Conservation (phyloP, 2,329 filamentous ascomycete genomes). For the Blumeriella jaapii region DNA sequence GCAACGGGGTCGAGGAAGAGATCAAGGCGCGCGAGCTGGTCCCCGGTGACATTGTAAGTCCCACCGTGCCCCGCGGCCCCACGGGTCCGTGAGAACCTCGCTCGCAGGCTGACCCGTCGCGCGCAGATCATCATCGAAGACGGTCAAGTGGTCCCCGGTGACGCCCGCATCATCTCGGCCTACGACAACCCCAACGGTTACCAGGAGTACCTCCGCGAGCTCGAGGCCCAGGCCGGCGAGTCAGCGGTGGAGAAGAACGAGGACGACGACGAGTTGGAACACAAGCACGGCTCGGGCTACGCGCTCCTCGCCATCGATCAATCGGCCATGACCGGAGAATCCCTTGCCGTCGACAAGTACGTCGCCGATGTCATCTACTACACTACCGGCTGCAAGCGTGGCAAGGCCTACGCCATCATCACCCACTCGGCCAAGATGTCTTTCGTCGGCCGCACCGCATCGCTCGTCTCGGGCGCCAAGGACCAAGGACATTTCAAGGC, state of each 20-base stretch:
- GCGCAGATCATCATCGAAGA: constrained; percentile 58
- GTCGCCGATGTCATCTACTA: constrained; percentile 69
- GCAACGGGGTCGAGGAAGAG: constrained; percentile 54
- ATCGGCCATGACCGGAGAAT: constrained; percentile 73
- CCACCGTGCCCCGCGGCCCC: neutral
- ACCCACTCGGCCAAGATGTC: constrained; percentile 57
- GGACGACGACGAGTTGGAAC: constrained; percentile 44
- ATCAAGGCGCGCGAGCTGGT: constrained; percentile 66
- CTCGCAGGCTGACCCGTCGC: neutral
- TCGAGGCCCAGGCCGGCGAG: constrained; percentile 47
- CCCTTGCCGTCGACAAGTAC: constrained; percentile 67
- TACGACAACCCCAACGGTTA: constrained; percentile 58
- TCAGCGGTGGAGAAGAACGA: constrained; percentile 43
- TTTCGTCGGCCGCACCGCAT: constrained; percentile 67
- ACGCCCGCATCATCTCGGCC: constrained; percentile 61
- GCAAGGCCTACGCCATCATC: constrained; percentile 61
- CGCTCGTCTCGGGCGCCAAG: constrained; percentile 62
- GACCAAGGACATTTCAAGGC: constrained; percentile 73
- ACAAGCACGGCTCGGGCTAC: constrained; percentile 45
- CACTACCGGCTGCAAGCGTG: constrained; percentile 72
- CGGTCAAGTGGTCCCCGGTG: constrained; percentile 58
- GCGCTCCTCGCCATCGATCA: constrained; percentile 63
- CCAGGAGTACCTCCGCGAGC: constrained; percentile 54
- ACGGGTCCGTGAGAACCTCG: neutral
- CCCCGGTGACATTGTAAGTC: constrained; percentile 60